Conservation (phyloP, 208 protist genomes). For the Leishmania tropica region DNA sequence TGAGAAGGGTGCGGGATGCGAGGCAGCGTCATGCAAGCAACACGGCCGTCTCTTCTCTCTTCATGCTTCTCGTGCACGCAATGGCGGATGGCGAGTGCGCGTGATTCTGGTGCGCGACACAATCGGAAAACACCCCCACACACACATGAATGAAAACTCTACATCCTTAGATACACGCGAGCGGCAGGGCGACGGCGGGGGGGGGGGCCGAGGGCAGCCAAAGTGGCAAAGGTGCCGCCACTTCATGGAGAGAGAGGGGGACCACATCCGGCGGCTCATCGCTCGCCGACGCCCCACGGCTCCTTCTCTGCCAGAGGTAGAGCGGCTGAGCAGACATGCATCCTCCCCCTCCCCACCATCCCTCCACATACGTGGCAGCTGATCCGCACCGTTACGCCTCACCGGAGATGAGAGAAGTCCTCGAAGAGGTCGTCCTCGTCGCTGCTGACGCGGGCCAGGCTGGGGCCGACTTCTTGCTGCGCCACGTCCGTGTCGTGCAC, state of each 20-base stretch:
- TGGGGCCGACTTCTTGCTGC: slow-evolving; percentile 51
- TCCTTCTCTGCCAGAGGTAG: background rate
- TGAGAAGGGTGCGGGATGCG: too few species aligned
- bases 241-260: background rate
- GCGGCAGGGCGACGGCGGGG: background rate
- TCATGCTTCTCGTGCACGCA: background rate
- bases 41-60: background rate
- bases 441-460: slow-evolving; percentile 53
- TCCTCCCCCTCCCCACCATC: background rate
- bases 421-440: slow-evolving; percentile 89
- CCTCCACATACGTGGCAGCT: background rate
- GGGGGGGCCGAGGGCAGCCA: background rate
- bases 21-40: background rate
- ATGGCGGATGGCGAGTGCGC: background rate
- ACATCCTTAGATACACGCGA: background rate
- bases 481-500: slow-evolving; percentile 70
- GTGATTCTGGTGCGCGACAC: background rate
- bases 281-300: background rate
- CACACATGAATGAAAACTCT: background rate
- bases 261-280: background rate
- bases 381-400: background rate
- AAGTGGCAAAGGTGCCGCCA: background rate
- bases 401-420: slow-evolving; percentile 88
- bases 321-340: background rate
- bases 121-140: background rate